phyloP scores from a whole-genome alignment of 2,329 filamentous ascomycete species.

The Microdochium trichocladiopsis region DNA sequence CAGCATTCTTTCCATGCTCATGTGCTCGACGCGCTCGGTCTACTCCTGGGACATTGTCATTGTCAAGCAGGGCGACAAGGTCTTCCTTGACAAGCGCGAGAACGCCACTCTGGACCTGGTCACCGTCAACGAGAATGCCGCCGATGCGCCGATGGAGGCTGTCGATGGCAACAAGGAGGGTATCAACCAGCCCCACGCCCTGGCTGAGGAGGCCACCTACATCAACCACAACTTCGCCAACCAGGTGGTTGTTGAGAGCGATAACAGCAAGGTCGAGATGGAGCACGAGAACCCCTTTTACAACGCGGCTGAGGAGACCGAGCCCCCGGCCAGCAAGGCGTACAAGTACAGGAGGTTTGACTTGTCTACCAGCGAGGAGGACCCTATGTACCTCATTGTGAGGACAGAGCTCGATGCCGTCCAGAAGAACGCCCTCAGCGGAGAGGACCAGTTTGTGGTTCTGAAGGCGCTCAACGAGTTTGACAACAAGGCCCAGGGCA shows the following conservation, averaged over 20 bases:
- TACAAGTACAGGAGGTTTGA: slow-evolving; percentile 99
- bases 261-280: slow-evolving; percentile 75
- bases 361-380: slow-evolving; percentile 87
- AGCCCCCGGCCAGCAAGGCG: slow-evolving; percentile 88
- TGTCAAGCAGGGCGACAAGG: slow-evolving; percentile 85
- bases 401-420: slow-evolving; percentile 94
- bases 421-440: slow-evolving; percentile 87
- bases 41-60: slow-evolving; percentile 99
- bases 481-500: slow-evolving; percentile 94
- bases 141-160: slow-evolving; percentile 85
- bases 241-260: slow-evolving; percentile 83
- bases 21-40: slow-evolving; percentile 94
- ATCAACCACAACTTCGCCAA: slow-evolving; percentile 99
- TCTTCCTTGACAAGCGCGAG: slow-evolving; percentile 98
- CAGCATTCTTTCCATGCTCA: slow-evolving; percentile 96
- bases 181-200: slow-evolving; percentile 87
- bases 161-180: slow-evolving; percentile 88
- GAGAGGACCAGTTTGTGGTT: slow-evolving; percentile 84
- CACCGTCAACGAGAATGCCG: slow-evolving; percentile 97
- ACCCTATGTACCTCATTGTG: slow-evolving; percentile 87
- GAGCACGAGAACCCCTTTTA: slow-evolving; percentile 93
- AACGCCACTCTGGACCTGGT: slow-evolving; percentile 94
- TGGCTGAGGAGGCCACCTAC: slow-evolving; percentile 96
- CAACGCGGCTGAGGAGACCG: slow-evolving; percentile 85
- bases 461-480: slow-evolving; percentile 99